Conservation (phyloP, 768 basidiomycete species). For the Macrolepiota fuliginosa region DNA sequence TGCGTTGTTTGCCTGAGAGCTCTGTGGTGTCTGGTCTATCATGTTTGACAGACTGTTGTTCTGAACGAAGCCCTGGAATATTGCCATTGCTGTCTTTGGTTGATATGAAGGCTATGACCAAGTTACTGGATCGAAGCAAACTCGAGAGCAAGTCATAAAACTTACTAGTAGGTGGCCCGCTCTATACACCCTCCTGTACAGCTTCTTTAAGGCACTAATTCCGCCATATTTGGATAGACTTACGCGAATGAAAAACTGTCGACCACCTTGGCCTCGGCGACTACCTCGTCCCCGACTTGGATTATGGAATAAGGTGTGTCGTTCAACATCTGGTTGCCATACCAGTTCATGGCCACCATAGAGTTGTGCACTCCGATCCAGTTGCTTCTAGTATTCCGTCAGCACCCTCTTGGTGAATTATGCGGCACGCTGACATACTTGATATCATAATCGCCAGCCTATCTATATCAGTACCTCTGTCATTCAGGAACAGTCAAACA, state of each 20-base stretch:
- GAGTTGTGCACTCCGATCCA: conserved; percentile 7
- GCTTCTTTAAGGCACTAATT: neutral
- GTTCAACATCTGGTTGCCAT: conserved; percentile 6
- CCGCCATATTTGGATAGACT: neutral
- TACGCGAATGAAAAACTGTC: conserved; percentile 2
- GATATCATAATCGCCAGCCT: conserved; percentile 12
- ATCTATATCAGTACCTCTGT: neutral
- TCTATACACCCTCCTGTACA: neutral
- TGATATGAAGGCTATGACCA: conserved; percentile 5
- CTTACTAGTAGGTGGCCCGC: conserved; percentile 7
- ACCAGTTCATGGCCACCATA: conserved; percentile 10
- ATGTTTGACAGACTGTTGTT: neutral
- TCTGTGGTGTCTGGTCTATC: neutral
- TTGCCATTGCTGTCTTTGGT: neutral
- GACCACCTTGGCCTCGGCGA: conserved; percentile 1
- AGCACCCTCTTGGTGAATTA: neutral
- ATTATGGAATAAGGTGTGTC: neutral
- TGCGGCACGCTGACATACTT: neutral
- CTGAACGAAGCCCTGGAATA: conserved; percentile 3
- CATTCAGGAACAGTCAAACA: neutral
- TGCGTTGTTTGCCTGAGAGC: neutral
- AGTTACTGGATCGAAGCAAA: neutral
- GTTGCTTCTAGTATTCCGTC: neutral
- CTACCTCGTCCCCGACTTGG: neutral
- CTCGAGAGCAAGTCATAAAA: neutral